phyloP scores from a whole-genome alignment of 2,329 filamentous ascomycete genomes.

The Diaporthe citriasiana region DNA sequence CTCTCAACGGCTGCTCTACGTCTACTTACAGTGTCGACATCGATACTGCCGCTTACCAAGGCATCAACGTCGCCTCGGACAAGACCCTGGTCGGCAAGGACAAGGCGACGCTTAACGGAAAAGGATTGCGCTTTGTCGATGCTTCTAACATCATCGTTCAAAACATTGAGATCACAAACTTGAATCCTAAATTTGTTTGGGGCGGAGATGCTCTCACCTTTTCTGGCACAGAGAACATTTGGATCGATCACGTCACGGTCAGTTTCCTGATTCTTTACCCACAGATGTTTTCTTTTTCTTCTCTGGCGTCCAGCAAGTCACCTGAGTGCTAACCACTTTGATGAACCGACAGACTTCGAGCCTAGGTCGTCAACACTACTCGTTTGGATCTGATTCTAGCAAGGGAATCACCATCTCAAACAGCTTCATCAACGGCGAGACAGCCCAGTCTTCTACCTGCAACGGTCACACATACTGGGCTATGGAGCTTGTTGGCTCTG shows the following conservation, averaged over 20 bases:
- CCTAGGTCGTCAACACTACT: conserved; percentile 72
- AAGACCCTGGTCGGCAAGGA: conserved; percentile 70
- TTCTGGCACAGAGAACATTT: conserved; percentile 54
- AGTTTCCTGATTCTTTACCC: not conserved
- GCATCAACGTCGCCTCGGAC: conserved; percentile 68
- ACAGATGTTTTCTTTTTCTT: not conserved
- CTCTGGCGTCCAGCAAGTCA: not conserved
- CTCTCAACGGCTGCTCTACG: conserved; percentile 58
- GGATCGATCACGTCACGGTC: conserved; percentile 65
- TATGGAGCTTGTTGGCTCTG: conserved; percentile 68
- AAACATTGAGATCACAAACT: conserved; percentile 67
- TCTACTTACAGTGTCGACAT: conserved; percentile 60
- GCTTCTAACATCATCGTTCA: conserved; percentile 72
- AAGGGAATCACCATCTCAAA: conserved; percentile 72
- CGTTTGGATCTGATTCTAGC: conserved; percentile 66
- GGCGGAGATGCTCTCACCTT: conserved; percentile 38
- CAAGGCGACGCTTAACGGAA: conserved; percentile 68
- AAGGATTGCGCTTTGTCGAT: conserved; percentile 65
- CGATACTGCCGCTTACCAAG: conserved; percentile 65
- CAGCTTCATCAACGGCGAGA: conserved; percentile 69
- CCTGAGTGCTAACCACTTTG: not conserved
- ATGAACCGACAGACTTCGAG: conserved; percentile 59
- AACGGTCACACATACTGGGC: conserved; percentile 72
- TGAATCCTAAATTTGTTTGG: conserved; percentile 46
- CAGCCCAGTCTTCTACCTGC: conserved; percentile 70